phyloP scores from a whole-genome alignment of 2,329 filamentous ascomycete species.

The Sporothrix curviconia region DNA sequence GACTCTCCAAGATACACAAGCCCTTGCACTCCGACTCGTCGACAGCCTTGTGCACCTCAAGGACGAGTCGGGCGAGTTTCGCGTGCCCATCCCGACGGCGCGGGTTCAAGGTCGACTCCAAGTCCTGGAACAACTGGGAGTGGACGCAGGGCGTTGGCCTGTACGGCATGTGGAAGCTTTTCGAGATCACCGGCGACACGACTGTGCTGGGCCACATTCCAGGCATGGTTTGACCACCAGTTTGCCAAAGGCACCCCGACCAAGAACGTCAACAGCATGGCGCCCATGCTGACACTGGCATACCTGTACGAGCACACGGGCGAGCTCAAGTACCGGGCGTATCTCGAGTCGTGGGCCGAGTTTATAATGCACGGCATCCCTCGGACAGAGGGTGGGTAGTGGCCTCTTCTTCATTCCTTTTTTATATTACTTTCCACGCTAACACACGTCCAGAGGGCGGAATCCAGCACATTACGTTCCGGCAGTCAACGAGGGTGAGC shows the following conservation, averaged over 20 bases:
- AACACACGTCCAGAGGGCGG: slow-evolving; percentile 56
- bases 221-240: slow-evolving; percentile 65
- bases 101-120: slow-evolving; percentile 67
- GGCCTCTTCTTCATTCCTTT: too few relatives aligned
- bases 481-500: slow-evolving; percentile 64
- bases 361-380: slow-evolving; percentile 74
- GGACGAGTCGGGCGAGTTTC: slow-evolving; percentile 67
- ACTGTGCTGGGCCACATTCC: slow-evolving; percentile 58
- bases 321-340: slow-evolving; percentile 63
- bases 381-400: slow-evolving; percentile 48
- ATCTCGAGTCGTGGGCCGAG: slow-evolving; percentile 75
- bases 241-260: slow-evolving; percentile 66
- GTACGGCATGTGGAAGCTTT: slow-evolving; percentile 77
- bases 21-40: slow-evolving; percentile 60
- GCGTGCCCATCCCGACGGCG: slow-evolving; percentile 65
- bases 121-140: slow-evolving; percentile 79
- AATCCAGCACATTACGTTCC: slow-evolving; percentile 71
- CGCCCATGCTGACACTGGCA: slow-evolving; percentile 67
- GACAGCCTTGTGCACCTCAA: slow-evolving; percentile 70
- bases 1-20: slow-evolving; percentile 35
- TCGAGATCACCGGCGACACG: slow-evolving; percentile 60
- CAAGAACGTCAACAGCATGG: slow-evolving; percentile 84
- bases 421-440: too few relatives aligned
- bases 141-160: slow-evolving; percentile 76
- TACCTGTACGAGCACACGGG: slow-evolving; percentile 70